Evolutionary conservation across 495 filamentous ascomycete species (phyloP).

Genomic region (Chaetomium fimeti): DNA sequence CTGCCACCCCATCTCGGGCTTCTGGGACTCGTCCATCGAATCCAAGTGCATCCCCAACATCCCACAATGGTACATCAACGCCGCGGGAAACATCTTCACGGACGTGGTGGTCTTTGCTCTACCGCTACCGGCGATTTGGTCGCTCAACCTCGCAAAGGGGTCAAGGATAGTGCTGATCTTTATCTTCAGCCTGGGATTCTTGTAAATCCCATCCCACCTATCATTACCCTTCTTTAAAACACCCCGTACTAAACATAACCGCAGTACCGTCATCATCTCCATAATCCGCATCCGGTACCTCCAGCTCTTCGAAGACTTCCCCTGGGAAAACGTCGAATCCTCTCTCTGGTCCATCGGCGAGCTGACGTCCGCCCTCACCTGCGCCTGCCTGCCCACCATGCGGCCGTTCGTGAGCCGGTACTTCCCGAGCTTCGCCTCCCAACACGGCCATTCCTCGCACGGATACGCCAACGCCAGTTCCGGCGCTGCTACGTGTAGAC

Average conservation of each 20-base stretch:
- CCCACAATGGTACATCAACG: slow-evolving; percentile 38
- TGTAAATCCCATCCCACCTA: slow-evolving; percentile 27
- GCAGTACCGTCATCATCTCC: slow-evolving; percentile 50
- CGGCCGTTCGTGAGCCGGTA: slow-evolving; percentile 46
- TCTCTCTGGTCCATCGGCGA: slow-evolving; percentile 57
- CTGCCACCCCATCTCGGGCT: slow-evolving; percentile 33
- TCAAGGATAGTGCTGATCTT: slow-evolving; percentile 38
- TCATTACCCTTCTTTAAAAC: slow-evolving; percentile 1
- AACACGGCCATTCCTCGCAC: background rate
- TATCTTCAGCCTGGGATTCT: slow-evolving; percentile 44
- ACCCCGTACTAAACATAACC: background rate
- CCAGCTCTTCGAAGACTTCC: slow-evolving; percentile 43
- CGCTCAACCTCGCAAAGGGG: slow-evolving; percentile 41
- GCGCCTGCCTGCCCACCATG: slow-evolving; percentile 51
- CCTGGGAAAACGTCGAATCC: slow-evolving; percentile 52
- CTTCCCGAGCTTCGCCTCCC: slow-evolving; percentile 26
- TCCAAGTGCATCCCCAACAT: slow-evolving; percentile 33
- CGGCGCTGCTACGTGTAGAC: background rate
- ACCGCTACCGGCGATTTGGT: slow-evolving; percentile 36
- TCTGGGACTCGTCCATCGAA: slow-evolving; percentile 29
- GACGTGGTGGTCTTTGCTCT: slow-evolving; percentile 41
- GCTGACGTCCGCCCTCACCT: slow-evolving; percentile 54
- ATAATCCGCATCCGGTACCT: slow-evolving; percentile 50
- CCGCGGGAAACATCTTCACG: slow-evolving; percentile 41
- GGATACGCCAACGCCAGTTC: background rate